These are phyloP conservation scores for Lachnellula subtilissima DNA, from an alignment of 2,329 filamentous ascomycete genomes.

Conservation along the genomic window DNA sequence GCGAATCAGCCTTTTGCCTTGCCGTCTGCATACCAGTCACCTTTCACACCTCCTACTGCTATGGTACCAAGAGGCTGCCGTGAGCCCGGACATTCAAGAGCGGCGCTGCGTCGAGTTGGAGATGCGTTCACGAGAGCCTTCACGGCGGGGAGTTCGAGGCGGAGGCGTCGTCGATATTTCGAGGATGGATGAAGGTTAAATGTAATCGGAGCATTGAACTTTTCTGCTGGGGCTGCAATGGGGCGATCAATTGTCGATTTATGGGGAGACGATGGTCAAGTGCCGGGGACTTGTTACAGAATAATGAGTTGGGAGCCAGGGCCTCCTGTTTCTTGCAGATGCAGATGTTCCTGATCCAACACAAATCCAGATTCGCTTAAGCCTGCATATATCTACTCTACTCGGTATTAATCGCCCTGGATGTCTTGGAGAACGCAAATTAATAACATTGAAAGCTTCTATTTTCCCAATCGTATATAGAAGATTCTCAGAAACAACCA, in stretches of 20 bases:
- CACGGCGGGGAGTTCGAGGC: background rate
- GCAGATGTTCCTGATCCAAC: background rate
- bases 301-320: background rate
- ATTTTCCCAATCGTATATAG: too few relatives aligned
- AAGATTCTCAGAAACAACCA: too few relatives aligned
- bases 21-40: conserved; percentile 40
- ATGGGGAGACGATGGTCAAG: conserved; percentile 11
- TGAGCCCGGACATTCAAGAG: conserved; percentile 28
- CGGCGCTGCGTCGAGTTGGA: conserved; percentile 11
- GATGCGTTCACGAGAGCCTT: background rate
- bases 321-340: background rate
- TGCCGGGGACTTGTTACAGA: conserved; percentile 13
- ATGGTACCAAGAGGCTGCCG: conserved; percentile 21
- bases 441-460: too few relatives aligned
- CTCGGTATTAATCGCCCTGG: background rate
- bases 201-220: conserved; percentile 13
- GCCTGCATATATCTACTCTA: background rate
- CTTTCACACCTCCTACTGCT: conserved; percentile 30
- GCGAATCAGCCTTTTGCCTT: conserved; percentile 53
- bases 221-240: background rate
- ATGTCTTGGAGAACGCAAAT: background rate
- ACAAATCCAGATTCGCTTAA: background rate
- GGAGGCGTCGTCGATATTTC: background rate
- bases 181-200: background rate
- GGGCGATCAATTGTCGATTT: background rate